Evolutionary conservation across 352 stramenopile genomes (phyloP).

Genomic region (Sclerospora graminicola): DNA sequence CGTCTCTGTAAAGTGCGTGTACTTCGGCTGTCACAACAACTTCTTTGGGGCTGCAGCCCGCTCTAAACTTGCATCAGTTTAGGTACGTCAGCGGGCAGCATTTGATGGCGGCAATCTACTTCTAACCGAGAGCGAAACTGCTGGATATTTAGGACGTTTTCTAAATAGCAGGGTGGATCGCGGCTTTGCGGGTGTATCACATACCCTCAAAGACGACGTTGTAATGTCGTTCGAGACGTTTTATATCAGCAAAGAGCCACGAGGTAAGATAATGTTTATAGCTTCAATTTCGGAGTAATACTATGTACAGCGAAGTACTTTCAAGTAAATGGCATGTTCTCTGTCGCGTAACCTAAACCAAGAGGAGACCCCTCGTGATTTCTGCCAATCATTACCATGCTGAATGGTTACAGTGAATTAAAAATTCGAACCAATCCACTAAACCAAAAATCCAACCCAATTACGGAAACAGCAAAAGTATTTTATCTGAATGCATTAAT

Average conservation of each 20-base stretch:
- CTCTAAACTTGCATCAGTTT: constrained; percentile 73
- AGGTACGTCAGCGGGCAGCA: constrained; percentile 14
- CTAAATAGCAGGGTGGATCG: constrained; percentile 33
- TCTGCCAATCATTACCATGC: no score
- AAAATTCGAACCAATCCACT: no score
- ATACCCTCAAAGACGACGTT: constrained; percentile 80
- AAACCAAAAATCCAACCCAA: no score
- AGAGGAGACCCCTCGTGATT: no score
- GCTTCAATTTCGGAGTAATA: background rate
- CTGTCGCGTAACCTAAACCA: no score
- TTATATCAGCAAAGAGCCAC: constrained; percentile 83
- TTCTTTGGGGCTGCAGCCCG: constrained; percentile 89
- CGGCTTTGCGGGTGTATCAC: constrained; percentile 52
- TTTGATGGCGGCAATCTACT: no score
- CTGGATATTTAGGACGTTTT: no score
- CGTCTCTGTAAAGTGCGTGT: constrained; percentile 61
- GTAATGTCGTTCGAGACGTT: constrained; percentile 80
- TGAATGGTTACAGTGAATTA: no score
- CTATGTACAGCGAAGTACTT: no score
- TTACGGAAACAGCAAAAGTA: background rate
- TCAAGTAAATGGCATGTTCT: no score
- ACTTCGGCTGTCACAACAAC: constrained; percentile 89
- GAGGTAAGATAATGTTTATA: constrained; percentile 30
- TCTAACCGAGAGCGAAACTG: background rate
- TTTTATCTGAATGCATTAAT: no score